These are phyloP conservation scores for Trametes sanguinea DNA, from an alignment of 768 basidiomycete species.

Conservation along the genomic window DNA sequence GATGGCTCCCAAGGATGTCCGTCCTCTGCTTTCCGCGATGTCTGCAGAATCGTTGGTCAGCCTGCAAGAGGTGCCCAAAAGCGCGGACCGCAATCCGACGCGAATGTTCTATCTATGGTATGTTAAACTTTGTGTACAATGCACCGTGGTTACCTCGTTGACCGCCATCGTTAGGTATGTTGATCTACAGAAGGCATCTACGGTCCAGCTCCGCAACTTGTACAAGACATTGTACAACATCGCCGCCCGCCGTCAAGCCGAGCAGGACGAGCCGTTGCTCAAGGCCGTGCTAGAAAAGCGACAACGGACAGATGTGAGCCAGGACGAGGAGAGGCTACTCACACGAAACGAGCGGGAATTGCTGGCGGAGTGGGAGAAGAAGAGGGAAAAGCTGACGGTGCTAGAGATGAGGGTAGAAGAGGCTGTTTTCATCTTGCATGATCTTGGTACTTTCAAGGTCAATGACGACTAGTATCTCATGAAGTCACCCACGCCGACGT, in stretches of 20 bases:
- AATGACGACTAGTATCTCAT: conserved; percentile 43
- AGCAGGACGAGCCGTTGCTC: conserved; percentile 65
- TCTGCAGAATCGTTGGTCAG: conserved; percentile 83
- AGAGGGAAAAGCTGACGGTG: conserved; percentile 71
- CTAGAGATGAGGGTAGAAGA: conserved; percentile 87
- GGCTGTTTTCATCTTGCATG: conserved; percentile 85
- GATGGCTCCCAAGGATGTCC: conserved; percentile 87
- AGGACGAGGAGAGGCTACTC: conserved; percentile 64
- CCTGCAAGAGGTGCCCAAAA: conserved; percentile 91
- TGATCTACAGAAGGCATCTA: conserved; percentile 81
- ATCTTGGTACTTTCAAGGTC: conserved; percentile 58
- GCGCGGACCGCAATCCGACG: conserved; percentile 84
- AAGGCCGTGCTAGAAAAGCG: conserved; percentile 78
- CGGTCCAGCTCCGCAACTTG: conserved; percentile 69
- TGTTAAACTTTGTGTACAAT: conserved; percentile 14
- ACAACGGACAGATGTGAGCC: conserved; percentile 81
- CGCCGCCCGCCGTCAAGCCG: conserved; percentile 67
- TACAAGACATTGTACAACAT: conserved; percentile 95
- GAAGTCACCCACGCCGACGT: too few species aligned
- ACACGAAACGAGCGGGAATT: conserved; percentile 76
- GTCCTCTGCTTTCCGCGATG: conserved; percentile 76
- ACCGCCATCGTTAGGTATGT: conserved; percentile 68
- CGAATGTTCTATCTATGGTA: conserved; percentile 93
- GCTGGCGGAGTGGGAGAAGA: conserved; percentile 72
- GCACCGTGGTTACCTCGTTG: conserved; percentile 8